Evolutionary conservation across 202 grass and related monocot genomes (phyloP).

Genomic region (Setaria italica): DNA sequence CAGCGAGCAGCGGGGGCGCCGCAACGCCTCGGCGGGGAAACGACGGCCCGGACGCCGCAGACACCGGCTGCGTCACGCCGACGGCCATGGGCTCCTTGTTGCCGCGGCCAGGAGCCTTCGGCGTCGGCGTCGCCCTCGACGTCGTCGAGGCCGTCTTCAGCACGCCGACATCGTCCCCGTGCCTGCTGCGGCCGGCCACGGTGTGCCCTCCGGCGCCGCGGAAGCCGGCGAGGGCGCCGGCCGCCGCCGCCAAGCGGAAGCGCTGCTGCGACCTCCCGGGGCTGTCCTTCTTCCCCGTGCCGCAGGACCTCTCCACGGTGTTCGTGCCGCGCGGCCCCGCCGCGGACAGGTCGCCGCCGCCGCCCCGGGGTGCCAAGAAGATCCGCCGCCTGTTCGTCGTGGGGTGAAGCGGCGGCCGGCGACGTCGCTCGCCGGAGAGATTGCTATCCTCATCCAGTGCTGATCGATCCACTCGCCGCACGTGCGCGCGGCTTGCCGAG

Average conservation of each 20-base stretch:
- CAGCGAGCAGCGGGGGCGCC: background rate
- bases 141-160: slow-evolving; percentile 22
- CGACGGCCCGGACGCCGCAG: background rate
- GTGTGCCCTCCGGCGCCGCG: slow-evolving; percentile 68
- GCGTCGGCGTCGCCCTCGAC: too few relatives aligned
- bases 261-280: background rate
- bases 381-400: slow-evolving; percentile 43
- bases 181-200: slow-evolving; percentile 26
- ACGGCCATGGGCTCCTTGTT: background rate
- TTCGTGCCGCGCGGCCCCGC: slow-evolving; percentile 50
- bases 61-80: slow-evolving; percentile 50
- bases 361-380: slow-evolving; percentile 32
- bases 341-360: background rate
- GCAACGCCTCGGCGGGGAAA: background rate
- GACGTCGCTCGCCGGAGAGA: too few relatives aligned
- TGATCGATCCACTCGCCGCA: background rate
- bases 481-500: too few relatives aligned
- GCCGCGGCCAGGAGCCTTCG: background rate
- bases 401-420: slow-evolving; percentile 1
- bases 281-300: slow-evolving; percentile 49
- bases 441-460: slow-evolving; percentile 2
- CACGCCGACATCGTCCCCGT: slow-evolving; percentile 60
- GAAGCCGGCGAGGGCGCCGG: slow-evolving; percentile 42
- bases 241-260: slow-evolving; percentile 50
- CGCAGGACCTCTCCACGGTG: slow-evolving; percentile 57